phyloP scores from a whole-genome alignment of 2,329 filamentous ascomycete species.

The Alternaria viburni region DNA sequence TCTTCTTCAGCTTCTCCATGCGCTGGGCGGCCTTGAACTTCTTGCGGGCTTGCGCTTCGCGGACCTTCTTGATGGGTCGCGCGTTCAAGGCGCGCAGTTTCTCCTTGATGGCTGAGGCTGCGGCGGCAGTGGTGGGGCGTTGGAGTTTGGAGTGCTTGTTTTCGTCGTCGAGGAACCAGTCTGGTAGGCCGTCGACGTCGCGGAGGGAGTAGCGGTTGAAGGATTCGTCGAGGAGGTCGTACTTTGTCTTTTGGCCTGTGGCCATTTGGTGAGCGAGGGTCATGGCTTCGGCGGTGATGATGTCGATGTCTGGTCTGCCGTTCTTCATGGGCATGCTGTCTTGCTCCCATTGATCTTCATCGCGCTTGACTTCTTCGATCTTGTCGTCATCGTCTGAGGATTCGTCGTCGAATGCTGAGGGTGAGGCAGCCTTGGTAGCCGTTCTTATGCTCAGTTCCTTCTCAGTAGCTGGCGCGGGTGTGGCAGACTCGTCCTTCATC shows the following conservation, averaged over 20 bases:
- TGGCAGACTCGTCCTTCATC: conserved; percentile 16
- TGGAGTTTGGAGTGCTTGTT: conserved; percentile 79
- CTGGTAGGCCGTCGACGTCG: conserved; percentile 87
- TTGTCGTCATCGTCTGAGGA: conserved; percentile 51
- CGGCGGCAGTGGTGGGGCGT: conserved; percentile 90
- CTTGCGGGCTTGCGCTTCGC: conserved; percentile 94
- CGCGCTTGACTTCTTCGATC: conserved; percentile 68
- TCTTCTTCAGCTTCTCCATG: conserved; percentile 95
- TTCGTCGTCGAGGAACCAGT: conserved; percentile 98
- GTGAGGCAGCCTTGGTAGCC: conserved; percentile 24
- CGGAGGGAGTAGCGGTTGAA: conserved; percentile 95
- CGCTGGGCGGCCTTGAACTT: conserved; percentile 92
- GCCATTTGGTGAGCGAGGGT: conserved; percentile 92
- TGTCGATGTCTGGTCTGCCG: conserved; percentile 83
- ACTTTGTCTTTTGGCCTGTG: conserved; percentile 78
- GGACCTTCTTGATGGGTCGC: conserved; percentile 97
- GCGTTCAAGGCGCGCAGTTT: conserved; percentile 93
- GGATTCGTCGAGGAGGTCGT: conserved; percentile 84
- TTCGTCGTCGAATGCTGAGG: conserved; percentile 34
- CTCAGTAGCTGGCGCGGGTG: conserved; percentile 16
- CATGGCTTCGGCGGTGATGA: conserved; percentile 99
- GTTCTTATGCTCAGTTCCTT: conserved; percentile 21
- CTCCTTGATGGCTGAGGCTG: conserved; percentile 89
- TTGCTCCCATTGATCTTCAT: conserved; percentile 69
- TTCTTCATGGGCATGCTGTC: conserved; percentile 68